Base-by-base conservation (phyloP, 805 yeast genomes). In the Kodamaea kakaduensis region DNA sequence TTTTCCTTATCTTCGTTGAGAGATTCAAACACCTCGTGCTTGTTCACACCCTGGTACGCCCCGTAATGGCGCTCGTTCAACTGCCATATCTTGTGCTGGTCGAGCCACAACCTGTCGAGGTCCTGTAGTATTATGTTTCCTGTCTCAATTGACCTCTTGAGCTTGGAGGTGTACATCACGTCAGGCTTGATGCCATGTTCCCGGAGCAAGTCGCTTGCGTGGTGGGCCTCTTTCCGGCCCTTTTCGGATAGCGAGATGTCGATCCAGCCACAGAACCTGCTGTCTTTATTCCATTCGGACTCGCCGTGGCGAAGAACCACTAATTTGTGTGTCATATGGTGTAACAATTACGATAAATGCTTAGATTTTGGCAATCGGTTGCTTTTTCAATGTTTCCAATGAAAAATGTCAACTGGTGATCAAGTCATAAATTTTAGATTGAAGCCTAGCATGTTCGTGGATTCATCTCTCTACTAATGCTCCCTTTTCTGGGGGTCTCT, bases 21-120 rank as follows among this genome's bases (percentile, higher is more conserved):
- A 41, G 59, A 54, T 31, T 51, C 42, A 41, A 50, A 65, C 6
- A 67, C 61, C 24, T 58, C 57, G 42, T 53, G 53, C 41, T 67
- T 64, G 42, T 62, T 59, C 9, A 51, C 45, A 12, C 73, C 73
- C 43, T 67, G 73, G 35, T 58, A 65, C 18, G 50, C 47, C 2
- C 73, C 73, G 40, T 67, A 67, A 46, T 67, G 73, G 17, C 73
- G 50, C 41, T 67, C 73, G 41, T 67, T 67, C 34, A 67, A 52
- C 32, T 64, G 55, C 73, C 73, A 67, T 13, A 54, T 48, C 43
- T 64, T 64, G 32, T 50, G 39, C 37, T 59, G 63, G 39, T 65
- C 68, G 16, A 64, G 45, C 61, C 67, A 65, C 30, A 58, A 40
- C 31, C 61, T 48, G 23, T 51, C 46, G 24, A 66, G 35, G 18